Base-by-base conservation (phyloP, 108 stramenopile species). In the Schizochytrium sp. region DNA sequence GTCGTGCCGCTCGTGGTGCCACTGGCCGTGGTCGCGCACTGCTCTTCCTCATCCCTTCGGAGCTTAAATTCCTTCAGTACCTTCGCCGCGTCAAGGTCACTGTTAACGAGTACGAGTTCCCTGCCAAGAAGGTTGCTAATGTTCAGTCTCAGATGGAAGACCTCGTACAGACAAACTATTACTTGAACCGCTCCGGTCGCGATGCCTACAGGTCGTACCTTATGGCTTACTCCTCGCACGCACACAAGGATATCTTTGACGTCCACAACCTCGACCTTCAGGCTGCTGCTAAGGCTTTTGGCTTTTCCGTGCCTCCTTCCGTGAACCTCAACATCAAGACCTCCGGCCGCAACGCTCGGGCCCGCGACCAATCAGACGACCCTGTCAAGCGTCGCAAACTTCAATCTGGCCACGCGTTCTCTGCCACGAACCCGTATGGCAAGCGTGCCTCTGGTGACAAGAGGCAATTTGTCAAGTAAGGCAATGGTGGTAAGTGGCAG, bases 71-170 rank as follows among this genome's bases (percentile, higher is more conserved):
- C 91, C 92, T 99, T 42, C 90, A 95, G 46, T 99, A 98, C 92
- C 93, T 99, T 72, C 95, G 97, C 88, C 96, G 96, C 19, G 99
- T 98, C 46, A 97, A 97, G 94, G 99, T 98, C 61, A 95, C 96
- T 28, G 93, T 99, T 91, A 97, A 98, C 91, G 99, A 99, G 93
- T 99, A 98, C 89, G 99, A 99, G 73, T 98, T 99, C 88, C 98
- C 98, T 19, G 94, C 92, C 87, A 94, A 94, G 49, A 99, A 98
- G 93, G 93, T 98, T 50, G 96, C 98, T 8, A 98, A 98, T 93
- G 96, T 98, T 38, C 96, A 97, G 91, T 93, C 95, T 60, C 97
- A 98, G 91, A 93, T 99, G 45, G 94, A 97, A 88, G 91, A 96
- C 56, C 94, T 99, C 88, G 96, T 99, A 88, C 97, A 98, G 92